Base-by-base conservation (phyloP, 108 stramenopile genomes). In the Aureococcus anophagefferens region DNA sequence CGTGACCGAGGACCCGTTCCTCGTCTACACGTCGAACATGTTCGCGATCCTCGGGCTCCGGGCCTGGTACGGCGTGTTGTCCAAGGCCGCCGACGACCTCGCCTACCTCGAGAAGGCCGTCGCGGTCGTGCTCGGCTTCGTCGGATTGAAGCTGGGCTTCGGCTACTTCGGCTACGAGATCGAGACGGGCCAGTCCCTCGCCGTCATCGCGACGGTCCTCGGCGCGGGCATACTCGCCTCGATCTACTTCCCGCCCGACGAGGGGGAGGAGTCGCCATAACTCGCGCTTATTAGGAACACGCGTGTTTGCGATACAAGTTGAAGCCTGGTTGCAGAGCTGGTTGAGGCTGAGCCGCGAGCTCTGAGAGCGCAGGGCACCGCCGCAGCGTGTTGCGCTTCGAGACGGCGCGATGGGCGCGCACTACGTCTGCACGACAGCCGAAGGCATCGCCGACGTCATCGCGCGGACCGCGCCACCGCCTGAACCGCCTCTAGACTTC, bases 181-280 rank as follows among this genome's bases (percentile, higher is more conserved):
- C 66, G 80, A 87, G 62, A 93, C 90, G 18, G 84, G 85, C 65
- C n/a, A 83, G 44, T 84, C 89, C 13, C 78, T 94, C 16, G 88
- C 78, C 16, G 84, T 94, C 62, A 89, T 94, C 17, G 81, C 79
- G 62, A 70, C 80, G 30, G 79, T 90, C 62, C 78, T 94, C 63
- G 77, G 84, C 13, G 83, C 79, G 33, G 90, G 91, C 32, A 78
- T 91, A n/a, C 87, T 76, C 16, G 67, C 82, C 44, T 89, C 89
- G 0, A 14, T 89, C 33, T 36, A 69, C 51, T 78, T 84, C 25
- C 83, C 84, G 59, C 35, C 30, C 30, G 51, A 59, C 21, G 25
- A 59, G 51, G 37, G 37, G 7, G 37, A 40, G 11, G 37, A 40
- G n/a, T n/a, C n/a, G n/a, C n/a, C n/a, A n/a, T n/a, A n/a, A n/a